Percentiles rank a stretch among this genome's conserved stretches.
Evolutionary conservation across 2,329 filamentous ascomycete genomes (phyloP).

Genomic region (Celoporthe dispersa): DNA sequence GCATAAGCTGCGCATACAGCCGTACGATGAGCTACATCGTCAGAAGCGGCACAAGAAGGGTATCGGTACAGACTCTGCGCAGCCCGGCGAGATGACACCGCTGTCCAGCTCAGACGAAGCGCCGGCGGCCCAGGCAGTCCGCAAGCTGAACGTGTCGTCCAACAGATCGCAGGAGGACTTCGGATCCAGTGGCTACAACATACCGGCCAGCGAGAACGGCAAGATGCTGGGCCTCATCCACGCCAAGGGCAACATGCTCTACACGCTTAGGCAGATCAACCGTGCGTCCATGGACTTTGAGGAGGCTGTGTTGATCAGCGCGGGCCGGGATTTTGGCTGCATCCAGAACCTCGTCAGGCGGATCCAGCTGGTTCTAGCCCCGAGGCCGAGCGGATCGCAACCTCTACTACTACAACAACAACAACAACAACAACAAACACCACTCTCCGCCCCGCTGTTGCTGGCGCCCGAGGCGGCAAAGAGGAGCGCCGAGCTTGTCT

Average conservation of each 20-base stretch:
- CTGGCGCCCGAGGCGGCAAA: constrained; percentile 83
- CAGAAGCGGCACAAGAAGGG: constrained; percentile 32
- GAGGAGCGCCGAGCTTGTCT: constrained; percentile 81
- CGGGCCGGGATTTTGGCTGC: constrained; percentile 70
- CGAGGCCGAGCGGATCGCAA: constrained; percentile 41
- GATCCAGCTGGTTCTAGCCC: constrained; percentile 72
- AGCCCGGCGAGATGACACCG: constrained; percentile 26
- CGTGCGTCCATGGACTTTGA: constrained; percentile 89
- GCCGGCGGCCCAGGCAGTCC: constrained; percentile 31
- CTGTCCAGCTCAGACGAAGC: constrained; percentile 33
- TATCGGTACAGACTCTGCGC: constrained; percentile 32
- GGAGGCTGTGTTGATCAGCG: constrained; percentile 88
- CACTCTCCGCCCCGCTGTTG: constrained; percentile 67
- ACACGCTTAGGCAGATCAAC: constrained; percentile 81
- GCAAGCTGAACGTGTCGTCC: constrained; percentile 27
- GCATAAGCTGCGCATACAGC: constrained; percentile 61
- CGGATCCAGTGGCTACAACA: constrained; percentile 80
- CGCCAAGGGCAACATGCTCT: constrained; percentile 98
- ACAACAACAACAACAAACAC: constrained; percentile 24
- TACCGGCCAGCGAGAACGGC: constrained; percentile 87
- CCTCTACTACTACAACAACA: constrained; percentile 17
- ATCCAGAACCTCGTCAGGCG: constrained; percentile 79
- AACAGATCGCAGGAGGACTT: constrained; percentile 49
- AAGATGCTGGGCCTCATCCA: constrained; percentile 92
- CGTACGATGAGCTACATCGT: constrained; percentile 33